phyloP scores from a whole-genome alignment of 2,329 filamentous ascomycete genomes.

The Tolypocladium album region DNA sequence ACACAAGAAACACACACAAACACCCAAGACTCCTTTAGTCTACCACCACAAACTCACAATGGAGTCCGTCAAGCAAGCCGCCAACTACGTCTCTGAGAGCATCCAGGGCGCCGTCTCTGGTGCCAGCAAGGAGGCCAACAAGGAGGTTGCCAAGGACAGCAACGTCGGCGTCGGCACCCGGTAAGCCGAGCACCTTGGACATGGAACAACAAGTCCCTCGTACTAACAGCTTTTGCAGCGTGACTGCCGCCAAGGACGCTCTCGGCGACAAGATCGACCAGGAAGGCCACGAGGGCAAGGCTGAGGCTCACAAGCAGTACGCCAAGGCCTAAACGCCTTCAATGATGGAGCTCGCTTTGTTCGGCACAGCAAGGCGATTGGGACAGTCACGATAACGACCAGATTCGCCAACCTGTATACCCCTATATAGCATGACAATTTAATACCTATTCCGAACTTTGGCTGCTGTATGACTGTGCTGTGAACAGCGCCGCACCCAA shows the following conservation, averaged over 20 bases:
- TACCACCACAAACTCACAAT: conserved; percentile 25
- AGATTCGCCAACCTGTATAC: background rate
- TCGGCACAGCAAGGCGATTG: background rate
- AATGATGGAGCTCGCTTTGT: background rate
- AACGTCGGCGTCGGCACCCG: conserved; percentile 43
- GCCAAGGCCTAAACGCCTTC: conserved; percentile 16
- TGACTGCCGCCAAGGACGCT: conserved; percentile 37
- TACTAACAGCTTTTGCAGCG: conserved; percentile 23
- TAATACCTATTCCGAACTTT: background rate
- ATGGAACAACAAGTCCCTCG: background rate
- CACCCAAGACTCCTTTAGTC: background rate
- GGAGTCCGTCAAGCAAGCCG: conserved; percentile 47
- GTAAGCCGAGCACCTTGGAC: conserved; percentile 20
- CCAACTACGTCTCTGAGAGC: conserved; percentile 59
- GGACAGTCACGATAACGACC: background rate
- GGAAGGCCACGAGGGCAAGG: conserved; percentile 27
- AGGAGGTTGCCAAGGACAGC: conserved; percentile 54
- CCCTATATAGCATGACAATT: background rate
- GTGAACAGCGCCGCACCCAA: background rate
- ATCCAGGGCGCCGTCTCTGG: conserved; percentile 45
- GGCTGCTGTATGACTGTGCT: background rate
- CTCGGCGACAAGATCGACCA: conserved; percentile 36
- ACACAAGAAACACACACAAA: background rate
- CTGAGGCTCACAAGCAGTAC: conserved; percentile 28
- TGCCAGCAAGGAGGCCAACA: conserved; percentile 61